A percentile compares a stretch with the other conserved stretches of the same genome.
Evolutionary conservation across 2,329 filamentous ascomycete species (phyloP).

Genomic region (Apiospora phragmitis): DNA sequence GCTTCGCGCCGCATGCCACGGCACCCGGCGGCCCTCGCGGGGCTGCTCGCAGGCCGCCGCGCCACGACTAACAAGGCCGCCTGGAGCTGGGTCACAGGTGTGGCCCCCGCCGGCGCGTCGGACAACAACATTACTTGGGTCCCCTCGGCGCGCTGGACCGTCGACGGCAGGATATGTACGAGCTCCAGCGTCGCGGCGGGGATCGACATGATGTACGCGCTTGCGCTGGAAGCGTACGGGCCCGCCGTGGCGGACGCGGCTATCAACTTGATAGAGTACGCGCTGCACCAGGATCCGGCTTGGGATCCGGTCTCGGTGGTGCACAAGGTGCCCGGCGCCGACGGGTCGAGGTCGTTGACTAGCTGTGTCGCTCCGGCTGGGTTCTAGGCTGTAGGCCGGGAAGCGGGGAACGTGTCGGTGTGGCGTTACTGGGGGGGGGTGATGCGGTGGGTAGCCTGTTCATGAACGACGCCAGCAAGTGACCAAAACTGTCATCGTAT

Average conservation of each 20-base stretch:
- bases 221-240: slow-evolving; percentile 19
- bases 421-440: too few species aligned
- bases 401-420: too few species aligned
- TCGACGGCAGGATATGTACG: slow-evolving; percentile 24
- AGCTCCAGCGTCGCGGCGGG: slow-evolving; percentile 25
- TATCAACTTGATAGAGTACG: slow-evolving; percentile 49
- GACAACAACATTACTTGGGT: slow-evolving; percentile 36
- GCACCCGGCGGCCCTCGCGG: slow-evolving; percentile 36
- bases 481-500: too few species aligned
- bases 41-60: slow-evolving; percentile 18
- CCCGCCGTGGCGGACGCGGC: slow-evolving; percentile 50
- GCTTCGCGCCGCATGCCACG: slow-evolving; percentile 40
- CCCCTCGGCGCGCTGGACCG: slow-evolving; percentile 23
- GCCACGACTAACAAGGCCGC: slow-evolving; percentile 24
- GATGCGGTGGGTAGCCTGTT: too few species aligned
- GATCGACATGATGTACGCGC: slow-evolving; percentile 21
- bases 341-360: not conserved
- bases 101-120: slow-evolving; percentile 14
- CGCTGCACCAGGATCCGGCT: slow-evolving; percentile 18
- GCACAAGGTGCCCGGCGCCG: slow-evolving; percentile 14
- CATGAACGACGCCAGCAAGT: too few species aligned
- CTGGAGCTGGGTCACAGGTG: slow-evolving; percentile 20
- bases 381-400: not conserved
- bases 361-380: not conserved
- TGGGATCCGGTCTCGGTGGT: slow-evolving; percentile 28